These are phyloP conservation scores for Lophiotrema nucula DNA, from an alignment of 495 filamentous ascomycete species.

Conservation along the genomic window DNA sequence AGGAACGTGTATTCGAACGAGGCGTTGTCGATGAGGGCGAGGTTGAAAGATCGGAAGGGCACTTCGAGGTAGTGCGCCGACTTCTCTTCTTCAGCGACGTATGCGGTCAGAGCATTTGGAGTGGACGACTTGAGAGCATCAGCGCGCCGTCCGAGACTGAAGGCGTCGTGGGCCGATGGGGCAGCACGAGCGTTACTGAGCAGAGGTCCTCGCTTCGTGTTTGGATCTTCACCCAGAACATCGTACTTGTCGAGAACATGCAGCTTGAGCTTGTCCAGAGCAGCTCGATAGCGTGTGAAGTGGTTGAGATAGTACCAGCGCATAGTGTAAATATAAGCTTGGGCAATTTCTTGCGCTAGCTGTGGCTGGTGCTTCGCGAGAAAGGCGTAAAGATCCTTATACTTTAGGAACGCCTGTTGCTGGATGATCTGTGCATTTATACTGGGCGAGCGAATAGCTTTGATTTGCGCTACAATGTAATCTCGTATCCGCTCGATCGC, in stretches of 20 bases:
- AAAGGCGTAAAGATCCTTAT: conserved; percentile 84
- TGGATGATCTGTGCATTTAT: conserved; percentile 97
- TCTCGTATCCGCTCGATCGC: conserved; percentile 93
- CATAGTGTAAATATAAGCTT: conserved; percentile 98
- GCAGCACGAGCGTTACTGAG: conserved; percentile 40
- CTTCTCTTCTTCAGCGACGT: conserved; percentile 84
- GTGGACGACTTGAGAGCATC: conserved; percentile 72
- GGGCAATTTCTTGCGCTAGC: conserved; percentile 81
- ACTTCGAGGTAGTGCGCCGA: conserved; percentile 80
- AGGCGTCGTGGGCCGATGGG: conserved; percentile 77
- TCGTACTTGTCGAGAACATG: conserved; percentile 81
- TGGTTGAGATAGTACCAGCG: conserved; percentile 94
- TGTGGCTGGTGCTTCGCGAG: conserved; percentile 72
- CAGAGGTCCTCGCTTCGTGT: conserved; percentile 37
- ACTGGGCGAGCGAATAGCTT: conserved; percentile 85
- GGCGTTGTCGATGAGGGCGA: conserved; percentile 88
- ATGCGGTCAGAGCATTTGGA: conserved; percentile 71
- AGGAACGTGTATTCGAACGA: conserved; percentile 95
- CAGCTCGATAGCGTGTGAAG: conserved; percentile 81
- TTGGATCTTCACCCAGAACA: conserved; percentile 76
- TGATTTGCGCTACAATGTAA: conserved; percentile 89
- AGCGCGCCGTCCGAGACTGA: conserved; percentile 78
- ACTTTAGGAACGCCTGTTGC: conserved; percentile 80
- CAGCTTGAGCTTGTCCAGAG: conserved; percentile 79
- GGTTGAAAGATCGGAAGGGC: conserved; percentile 90